Evolutionary conservation across 2,329 filamentous ascomycete genomes (phyloP).

Genomic region (Penicillium capsulatum): DNA sequence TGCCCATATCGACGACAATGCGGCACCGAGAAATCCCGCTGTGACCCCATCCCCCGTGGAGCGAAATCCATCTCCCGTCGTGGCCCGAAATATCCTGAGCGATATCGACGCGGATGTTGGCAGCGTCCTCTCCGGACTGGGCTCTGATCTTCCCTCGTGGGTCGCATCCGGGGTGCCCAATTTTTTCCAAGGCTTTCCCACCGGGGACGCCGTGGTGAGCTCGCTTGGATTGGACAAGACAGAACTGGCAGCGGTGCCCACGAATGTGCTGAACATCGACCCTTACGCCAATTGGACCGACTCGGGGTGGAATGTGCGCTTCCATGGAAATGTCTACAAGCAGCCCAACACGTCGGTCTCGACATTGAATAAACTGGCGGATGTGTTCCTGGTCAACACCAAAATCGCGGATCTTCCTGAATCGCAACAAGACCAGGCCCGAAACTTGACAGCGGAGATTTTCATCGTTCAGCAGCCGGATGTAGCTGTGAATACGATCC

Average conservation of each 20-base stretch:
- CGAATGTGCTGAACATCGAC: constrained; percentile 22
- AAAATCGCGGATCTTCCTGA: constrained; percentile 57
- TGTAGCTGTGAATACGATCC: constrained; percentile 35
- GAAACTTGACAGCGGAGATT: constrained; percentile 68
- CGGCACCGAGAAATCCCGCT: constrained; percentile 6
- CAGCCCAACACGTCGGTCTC: constrained; percentile 62
- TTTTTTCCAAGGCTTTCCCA: constrained; percentile 22
- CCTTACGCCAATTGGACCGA: constrained; percentile 71
- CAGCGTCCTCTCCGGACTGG: constrained; percentile 11
- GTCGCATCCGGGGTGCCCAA: constrained; percentile 22
- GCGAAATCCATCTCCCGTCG: constrained; percentile 9
- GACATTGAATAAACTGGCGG: constrained; percentile 65
- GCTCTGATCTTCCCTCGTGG: constrained; percentile 18
- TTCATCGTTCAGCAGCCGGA: constrained; percentile 67
- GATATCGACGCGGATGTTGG: constrained; percentile 5
- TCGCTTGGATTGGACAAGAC: constrained; percentile 16
- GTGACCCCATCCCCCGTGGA: constrained; percentile 15
- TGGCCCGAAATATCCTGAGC: constrained; percentile 5
- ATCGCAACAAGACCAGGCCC: constrained; percentile 61
- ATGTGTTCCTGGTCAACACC: constrained; percentile 65
- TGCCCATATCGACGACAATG: constrained; percentile 1
- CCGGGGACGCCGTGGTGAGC: constrained; percentile 19
- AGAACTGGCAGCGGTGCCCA: constrained; percentile 16
- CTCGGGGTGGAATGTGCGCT: constrained; percentile 69
- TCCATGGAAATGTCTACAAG: constrained; percentile 80